Conservation (phyloP, 139 green algal species). For the Yamagishiella unicocca region DNA sequence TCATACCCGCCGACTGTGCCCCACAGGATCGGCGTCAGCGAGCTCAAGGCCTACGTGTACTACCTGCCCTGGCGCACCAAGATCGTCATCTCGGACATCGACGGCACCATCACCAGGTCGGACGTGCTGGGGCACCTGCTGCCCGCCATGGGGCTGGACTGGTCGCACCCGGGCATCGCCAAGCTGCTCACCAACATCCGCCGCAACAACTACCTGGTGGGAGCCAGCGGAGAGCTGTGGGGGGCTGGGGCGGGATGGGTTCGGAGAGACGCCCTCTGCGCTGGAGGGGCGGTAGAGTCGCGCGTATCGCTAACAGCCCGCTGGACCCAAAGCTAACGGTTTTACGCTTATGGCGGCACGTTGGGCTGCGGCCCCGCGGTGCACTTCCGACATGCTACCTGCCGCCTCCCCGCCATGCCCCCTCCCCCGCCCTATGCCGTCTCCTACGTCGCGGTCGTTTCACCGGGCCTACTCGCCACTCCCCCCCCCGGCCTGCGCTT, state of each 20-base stretch:
- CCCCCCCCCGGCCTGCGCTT: no score
- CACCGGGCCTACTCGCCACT: no score
- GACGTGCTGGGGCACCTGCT: conserved; percentile 94
- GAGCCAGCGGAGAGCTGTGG: background rate
- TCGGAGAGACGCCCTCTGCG: no score
- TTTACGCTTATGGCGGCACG: no score
- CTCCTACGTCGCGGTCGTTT: background rate
- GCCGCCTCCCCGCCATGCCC: background rate
- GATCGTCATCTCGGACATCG: conserved; percentile 85
- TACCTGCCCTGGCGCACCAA: conserved; percentile 67
- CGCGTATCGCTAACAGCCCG: no score
- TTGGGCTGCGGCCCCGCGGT: no score
- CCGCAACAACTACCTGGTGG: conserved; percentile 85
- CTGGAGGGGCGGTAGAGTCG: no score
- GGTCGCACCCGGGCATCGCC: conserved; percentile 89
- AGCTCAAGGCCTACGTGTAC: conserved; percentile 86
- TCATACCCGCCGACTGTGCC: background rate
- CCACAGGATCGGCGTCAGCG: conserved; percentile 45
- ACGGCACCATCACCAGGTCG: conserved; percentile 94
- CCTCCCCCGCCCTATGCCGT: background rate
- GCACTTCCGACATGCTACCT: background rate
- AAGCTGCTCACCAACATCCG: conserved; percentile 84
- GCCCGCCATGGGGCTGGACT: conserved; percentile 90
- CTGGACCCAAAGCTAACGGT: no score
- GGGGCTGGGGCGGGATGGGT: background rate